phyloP scores from a whole-genome alignment of 192 early-diverging fungal genomes.

The Phlyctochytrium bullatum region DNA sequence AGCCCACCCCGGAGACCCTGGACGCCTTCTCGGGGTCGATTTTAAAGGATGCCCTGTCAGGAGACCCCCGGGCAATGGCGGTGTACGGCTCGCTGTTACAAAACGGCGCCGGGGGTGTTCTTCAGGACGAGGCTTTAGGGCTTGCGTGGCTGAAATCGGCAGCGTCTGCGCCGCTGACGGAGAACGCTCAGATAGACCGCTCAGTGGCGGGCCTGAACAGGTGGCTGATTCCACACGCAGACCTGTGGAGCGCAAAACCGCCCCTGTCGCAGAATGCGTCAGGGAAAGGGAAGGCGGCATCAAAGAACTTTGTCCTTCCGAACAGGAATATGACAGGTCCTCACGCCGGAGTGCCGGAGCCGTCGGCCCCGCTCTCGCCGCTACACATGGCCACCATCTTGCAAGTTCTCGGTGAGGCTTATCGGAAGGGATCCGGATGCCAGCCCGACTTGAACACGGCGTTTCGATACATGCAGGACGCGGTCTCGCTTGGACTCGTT shows the following conservation, averaged over 20 bases:
- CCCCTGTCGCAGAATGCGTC: no score
- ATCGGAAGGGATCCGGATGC: constrained; percentile 29
- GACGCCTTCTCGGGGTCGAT: not conserved
- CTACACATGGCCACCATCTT: not conserved
- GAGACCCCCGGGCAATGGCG: not conserved
- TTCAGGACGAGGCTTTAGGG: not conserved
- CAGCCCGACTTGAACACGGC: constrained; percentile 23
- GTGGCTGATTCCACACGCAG: not conserved
- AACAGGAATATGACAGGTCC: no score
- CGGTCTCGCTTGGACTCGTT: constrained; percentile 19
- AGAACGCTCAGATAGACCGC: not conserved
- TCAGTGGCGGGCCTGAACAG: not conserved
- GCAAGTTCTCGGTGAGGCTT: constrained; percentile 32
- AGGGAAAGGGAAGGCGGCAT: not conserved
- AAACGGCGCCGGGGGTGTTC: not conserved
- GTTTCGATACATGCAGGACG: constrained; percentile 23
- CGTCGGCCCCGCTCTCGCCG: not conserved
- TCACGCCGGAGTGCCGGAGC: not conserved
- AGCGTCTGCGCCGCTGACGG: not conserved
- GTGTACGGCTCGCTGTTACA: constrained; percentile 1
- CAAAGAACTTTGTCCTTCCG: no score
- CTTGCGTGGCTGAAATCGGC: not conserved
- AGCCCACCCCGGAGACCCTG: no score
- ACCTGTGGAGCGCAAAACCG: not conserved
- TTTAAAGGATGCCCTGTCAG: not conserved